These are phyloP conservation scores for Penicillium arizonense DNA, from an alignment of 495 filamentous ascomycete species.

Conservation along the genomic window DNA sequence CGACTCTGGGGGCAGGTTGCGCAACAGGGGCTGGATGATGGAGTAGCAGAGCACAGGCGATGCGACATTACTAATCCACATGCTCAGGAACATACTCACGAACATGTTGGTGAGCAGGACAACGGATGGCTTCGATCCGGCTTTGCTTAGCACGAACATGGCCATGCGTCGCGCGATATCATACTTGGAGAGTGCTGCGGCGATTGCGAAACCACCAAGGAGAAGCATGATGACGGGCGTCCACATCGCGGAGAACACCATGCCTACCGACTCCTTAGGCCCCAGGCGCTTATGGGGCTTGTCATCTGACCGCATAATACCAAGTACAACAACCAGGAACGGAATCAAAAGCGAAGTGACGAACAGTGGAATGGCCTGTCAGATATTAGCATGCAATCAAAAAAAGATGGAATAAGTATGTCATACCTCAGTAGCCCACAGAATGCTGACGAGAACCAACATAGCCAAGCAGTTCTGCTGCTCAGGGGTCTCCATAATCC, in stretches of 20 bases:
- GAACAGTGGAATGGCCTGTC: slow-evolving; percentile 89
- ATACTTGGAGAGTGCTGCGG: slow-evolving; percentile 93
- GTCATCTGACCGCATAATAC: slow-evolving; percentile 75
- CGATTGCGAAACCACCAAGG: slow-evolving; percentile 93
- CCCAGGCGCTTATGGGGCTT: slow-evolving; percentile 67
- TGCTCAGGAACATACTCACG: slow-evolving; percentile 93
- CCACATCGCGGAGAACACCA: slow-evolving; percentile 96
- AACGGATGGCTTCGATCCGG: slow-evolving; percentile 81
- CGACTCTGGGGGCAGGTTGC: slow-evolving; percentile 86
- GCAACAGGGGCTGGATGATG: slow-evolving; percentile 84
- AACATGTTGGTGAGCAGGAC: slow-evolving; percentile 97
- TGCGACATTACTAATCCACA: slow-evolving; percentile 99
- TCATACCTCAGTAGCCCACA: slow-evolving; percentile 94
- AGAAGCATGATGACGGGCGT: slow-evolving; percentile 98
- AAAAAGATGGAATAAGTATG: slow-evolving; percentile 1
- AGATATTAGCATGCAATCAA: slow-evolving; percentile 6
- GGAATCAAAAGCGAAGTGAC: slow-evolving; percentile 93
- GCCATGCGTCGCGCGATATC: slow-evolving; percentile 97
- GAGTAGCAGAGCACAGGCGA: slow-evolving; percentile 98
- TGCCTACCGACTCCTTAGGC: slow-evolving; percentile 71
- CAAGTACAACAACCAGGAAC: slow-evolving; percentile 85
- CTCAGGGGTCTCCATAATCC: slow-evolving; percentile 78
- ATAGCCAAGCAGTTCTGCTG: slow-evolving; percentile 96
- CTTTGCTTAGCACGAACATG: slow-evolving; percentile 95
- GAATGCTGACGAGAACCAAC: slow-evolving; percentile 86